Percentiles rank a stretch among this genome's conserved stretches.
phyloP scores from a whole-genome alignment of 192 early-diverging fungal genomes.

The Podila epigama region DNA sequence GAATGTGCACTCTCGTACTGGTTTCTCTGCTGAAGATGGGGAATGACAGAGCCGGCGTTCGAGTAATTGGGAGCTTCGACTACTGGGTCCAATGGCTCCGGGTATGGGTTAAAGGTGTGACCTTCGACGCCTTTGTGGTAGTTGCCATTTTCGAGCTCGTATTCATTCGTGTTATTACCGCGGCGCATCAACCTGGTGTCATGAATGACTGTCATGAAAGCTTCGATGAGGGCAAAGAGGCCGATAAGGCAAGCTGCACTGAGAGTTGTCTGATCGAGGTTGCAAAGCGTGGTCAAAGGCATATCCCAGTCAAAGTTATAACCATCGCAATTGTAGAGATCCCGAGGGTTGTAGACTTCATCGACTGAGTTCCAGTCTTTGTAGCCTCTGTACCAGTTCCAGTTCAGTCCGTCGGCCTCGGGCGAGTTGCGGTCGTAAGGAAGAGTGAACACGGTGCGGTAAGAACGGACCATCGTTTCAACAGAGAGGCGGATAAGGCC shows the following conservation, averaged over 20 bases:
- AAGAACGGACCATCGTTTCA: neutral
- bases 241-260: neutral
- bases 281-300: constrained; percentile 12
- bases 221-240: constrained; percentile 10
- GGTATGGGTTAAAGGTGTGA: neutral
- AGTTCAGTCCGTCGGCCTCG: neutral
- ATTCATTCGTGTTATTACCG: neutral
- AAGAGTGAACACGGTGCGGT: constrained; percentile 15
- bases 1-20: neutral
- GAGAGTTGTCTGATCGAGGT: constrained; percentile 3
- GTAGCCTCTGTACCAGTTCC: neutral
- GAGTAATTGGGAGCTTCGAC: neutral
- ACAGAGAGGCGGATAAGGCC: constrained; percentile 2
- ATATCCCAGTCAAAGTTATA: neutral
- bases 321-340: constrained; percentile 18
- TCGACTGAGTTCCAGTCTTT: neutral
- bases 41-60: neutral
- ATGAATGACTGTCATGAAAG: neutral
- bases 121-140: neutral
- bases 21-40: neutral
- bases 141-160: neutral
- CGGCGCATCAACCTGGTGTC: neutral
- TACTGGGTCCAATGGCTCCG: neutral
- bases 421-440: constrained; percentile 10
- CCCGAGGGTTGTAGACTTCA: constrained; percentile 4